Evolutionary conservation across 495 filamentous ascomycete species (phyloP).

Genomic region (Gamarada debralockiae): DNA sequence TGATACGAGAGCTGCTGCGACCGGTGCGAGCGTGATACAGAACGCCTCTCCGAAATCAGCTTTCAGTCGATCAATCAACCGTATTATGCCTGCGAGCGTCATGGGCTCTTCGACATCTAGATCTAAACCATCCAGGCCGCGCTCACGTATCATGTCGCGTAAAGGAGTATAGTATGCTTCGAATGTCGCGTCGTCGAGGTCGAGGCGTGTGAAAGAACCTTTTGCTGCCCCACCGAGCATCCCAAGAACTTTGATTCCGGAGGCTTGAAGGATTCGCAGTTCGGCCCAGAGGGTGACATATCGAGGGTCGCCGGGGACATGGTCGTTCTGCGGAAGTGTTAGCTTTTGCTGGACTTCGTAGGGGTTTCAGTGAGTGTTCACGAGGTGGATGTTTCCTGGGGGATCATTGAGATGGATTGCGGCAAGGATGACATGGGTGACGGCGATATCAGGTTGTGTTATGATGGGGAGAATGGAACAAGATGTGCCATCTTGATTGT

Average conservation of each 20-base stretch:
- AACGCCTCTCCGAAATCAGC: constrained; percentile 67
- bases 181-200: constrained; percentile 50
- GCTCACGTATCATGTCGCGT: constrained; percentile 49
- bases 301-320: constrained; percentile 53
- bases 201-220: constrained; percentile 65
- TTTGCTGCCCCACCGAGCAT: constrained; percentile 81
- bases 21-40: constrained; percentile 74
- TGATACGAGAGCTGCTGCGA: constrained; percentile 64
- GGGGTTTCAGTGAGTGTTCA: constrained; percentile 34
- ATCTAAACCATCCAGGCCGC: constrained; percentile 68
- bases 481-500: constrained; percentile 51
- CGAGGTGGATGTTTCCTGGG: constrained; percentile 54
- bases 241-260: constrained; percentile 68
- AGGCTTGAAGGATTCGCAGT: constrained; percentile 55
- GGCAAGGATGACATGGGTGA: constrained; percentile 75
- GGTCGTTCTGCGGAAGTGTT: constrained; percentile 52
- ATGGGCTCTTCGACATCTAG: constrained; percentile 82
- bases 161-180: constrained; percentile 66
- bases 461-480: constrained; percentile 71
- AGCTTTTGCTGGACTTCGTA: background rate
- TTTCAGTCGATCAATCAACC: constrained; percentile 68
- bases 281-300: constrained; percentile 66
- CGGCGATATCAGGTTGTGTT: constrained; percentile 40
- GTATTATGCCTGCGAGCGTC: constrained; percentile 62
- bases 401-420: constrained; percentile 73